Evolutionary conservation across 345 rosid species (phyloP).

Genomic region (Trapa bicornis): DNA sequence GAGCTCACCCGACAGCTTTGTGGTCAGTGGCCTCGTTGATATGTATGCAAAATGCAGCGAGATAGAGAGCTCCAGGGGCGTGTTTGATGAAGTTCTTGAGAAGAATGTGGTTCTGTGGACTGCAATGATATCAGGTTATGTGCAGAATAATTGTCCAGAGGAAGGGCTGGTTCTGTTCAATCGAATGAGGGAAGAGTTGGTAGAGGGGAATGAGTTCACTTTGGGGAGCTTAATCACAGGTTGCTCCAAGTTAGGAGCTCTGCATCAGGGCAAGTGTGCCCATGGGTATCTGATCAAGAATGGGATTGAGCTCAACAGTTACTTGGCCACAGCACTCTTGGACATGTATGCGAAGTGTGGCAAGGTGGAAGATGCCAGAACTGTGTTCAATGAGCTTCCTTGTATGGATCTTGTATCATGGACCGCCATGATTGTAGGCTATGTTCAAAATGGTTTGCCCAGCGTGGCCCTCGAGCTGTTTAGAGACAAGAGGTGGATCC

Average conservation of each 20-base stretch:
- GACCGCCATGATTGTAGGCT: conserved; percentile 94
- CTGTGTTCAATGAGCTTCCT: conserved; percentile 34
- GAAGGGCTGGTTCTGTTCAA: conserved; percentile 55
- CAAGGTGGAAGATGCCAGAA: conserved; percentile 41
- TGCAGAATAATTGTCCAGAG: conserved; percentile 35
- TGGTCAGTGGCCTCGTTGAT: conserved; percentile 58
- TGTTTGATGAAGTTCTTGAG: conserved; percentile 30
- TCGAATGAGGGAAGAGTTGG: conserved; percentile 44
- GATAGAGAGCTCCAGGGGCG: conserved; percentile 27
- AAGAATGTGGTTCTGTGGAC: conserved; percentile 75
- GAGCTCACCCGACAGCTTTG: conserved; percentile 42
- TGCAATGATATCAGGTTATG: conserved; percentile 76
- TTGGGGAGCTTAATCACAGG: conserved; percentile 54
- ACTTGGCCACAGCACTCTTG: conserved; percentile 48
- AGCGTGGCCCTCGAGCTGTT: conserved; percentile 50
- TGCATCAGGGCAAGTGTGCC: conserved; percentile 68
- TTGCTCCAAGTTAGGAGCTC: conserved; percentile 52
- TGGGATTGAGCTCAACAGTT: conserved; percentile 42
- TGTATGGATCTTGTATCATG: conserved; percentile 47
- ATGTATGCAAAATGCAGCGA: conserved; percentile 72
- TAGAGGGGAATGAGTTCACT: conserved; percentile 44
- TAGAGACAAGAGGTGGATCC: conserved; percentile 33
- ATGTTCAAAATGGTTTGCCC: conserved; percentile 44
- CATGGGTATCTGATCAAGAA: conserved; percentile 45
- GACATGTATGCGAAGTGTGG: conserved; percentile 81